Evolutionary conservation across 2,329 filamentous ascomycete species (phyloP).

Genomic region (Diaporthe helianthi): DNA sequence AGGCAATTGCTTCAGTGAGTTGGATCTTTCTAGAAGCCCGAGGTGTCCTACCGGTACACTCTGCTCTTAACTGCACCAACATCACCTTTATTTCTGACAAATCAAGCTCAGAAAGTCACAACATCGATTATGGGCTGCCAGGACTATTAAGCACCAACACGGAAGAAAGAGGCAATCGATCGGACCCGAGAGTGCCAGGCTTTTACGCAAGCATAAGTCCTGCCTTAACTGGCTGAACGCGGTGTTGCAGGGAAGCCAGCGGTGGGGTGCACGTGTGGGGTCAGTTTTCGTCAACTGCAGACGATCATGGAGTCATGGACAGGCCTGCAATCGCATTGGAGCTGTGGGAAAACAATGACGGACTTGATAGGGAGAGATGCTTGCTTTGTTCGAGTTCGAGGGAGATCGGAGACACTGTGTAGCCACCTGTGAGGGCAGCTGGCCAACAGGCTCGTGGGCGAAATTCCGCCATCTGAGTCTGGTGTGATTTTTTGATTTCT

Average conservation of each 20-base stretch:
- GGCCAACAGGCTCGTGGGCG: neutral
- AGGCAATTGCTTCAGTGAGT: neutral
- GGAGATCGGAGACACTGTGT: too few relatives aligned
- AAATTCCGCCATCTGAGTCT: neutral
- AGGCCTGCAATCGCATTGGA: neutral
- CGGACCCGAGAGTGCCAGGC: neutral
- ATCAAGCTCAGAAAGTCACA: neutral
- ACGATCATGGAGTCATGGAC: neutral
- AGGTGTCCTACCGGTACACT: too few relatives aligned
- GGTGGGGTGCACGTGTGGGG: neutral
- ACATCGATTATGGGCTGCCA: too few relatives aligned
- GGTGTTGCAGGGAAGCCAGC: neutral
- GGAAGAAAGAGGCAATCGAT: neutral
- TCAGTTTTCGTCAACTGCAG: neutral
- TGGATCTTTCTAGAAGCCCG: neutral
- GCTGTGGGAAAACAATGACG: neutral
- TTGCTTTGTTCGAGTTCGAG: neutral
- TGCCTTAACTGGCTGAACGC: neutral
- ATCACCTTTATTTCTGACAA: neutral
- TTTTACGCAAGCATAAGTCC: neutral
- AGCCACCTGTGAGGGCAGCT: neutral
- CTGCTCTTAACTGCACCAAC: neutral
- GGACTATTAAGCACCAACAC: rapidly evolving
- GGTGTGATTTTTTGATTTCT: neutral
- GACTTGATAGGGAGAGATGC: neutral